These are phyloP conservation scores for Polychytrium aggregatum DNA, from an alignment of 192 early-diverging fungal species.

Conservation along the genomic window DNA sequence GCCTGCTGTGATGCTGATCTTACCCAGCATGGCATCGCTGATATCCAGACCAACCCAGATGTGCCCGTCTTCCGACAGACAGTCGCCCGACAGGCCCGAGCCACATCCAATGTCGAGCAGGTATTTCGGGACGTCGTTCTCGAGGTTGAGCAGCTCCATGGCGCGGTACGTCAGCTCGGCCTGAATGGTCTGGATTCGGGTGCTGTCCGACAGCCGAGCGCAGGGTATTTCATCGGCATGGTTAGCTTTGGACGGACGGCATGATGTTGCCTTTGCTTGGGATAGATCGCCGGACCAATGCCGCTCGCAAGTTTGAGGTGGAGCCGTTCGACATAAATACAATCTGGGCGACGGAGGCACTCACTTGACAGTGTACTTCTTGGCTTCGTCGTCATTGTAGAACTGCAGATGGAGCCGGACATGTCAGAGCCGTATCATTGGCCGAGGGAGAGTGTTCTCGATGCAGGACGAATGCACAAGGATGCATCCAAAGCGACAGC, in stretches of 20 bases:
- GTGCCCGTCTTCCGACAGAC: conserved; percentile 90
- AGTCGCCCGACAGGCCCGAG: conserved; percentile 89
- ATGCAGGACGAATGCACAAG: neutral
- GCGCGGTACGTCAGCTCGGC: conserved; percentile 87
- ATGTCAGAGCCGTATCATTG: too few relatives aligned
- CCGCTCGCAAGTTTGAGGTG: neutral
- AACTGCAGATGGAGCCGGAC: conserved; percentile 38
- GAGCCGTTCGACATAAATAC: neutral
- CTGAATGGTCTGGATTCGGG: conserved; percentile 90
- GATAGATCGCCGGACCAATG: neutral
- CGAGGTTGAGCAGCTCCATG: conserved; percentile 79
- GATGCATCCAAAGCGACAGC: neutral
- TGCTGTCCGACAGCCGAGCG: conserved; percentile 31
- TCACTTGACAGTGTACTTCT: conserved; percentile 87
- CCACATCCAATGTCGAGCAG: conserved; percentile 97
- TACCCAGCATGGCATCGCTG: conserved; percentile 77
- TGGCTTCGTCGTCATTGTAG: conserved; percentile 87
- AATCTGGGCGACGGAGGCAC: conserved; percentile 1
- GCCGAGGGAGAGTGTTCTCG: too few relatives aligned
- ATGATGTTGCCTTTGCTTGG: neutral
- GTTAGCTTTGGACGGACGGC: neutral
- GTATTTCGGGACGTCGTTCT: conserved; percentile 56
- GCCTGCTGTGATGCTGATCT: conserved; percentile 3
- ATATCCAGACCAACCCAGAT: conserved; percentile 97
- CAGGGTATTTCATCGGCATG: too few relatives aligned